Conservation (phyloP, 179 eudicot species). For the Corrigiola litoralis region DNA sequence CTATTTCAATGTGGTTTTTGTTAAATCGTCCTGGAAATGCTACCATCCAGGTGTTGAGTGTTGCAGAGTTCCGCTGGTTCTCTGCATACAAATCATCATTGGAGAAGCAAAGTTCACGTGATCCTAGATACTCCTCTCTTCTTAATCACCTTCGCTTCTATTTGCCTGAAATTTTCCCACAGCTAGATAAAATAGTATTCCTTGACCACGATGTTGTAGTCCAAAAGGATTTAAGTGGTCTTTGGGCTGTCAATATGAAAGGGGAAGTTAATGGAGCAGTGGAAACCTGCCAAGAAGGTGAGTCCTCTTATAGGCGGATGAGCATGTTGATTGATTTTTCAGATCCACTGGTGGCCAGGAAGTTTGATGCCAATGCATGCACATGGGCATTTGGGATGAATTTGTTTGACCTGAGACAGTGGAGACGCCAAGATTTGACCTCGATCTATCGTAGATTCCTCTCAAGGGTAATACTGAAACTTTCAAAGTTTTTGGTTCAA, state of each 20-base stretch:
- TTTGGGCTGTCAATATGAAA: constrained; percentile 65
- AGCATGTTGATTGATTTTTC: constrained; percentile 72
- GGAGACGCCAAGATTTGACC: constrained; percentile 78
- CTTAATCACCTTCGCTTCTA: constrained; percentile 91
- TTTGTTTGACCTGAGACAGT: constrained; percentile 69
- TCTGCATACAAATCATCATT: constrained; percentile 34
- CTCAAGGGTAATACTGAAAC: constrained; percentile 41
- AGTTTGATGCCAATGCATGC: constrained; percentile 59
- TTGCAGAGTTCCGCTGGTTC: constrained; percentile 54
- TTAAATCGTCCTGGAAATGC: constrained; percentile 75
- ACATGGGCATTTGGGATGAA: constrained; percentile 99
- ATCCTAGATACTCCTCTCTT: constrained; percentile 71
- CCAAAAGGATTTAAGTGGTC: constrained; percentile 65
- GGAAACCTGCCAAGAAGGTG: constrained; percentile 67
- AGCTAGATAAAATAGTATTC: constrained; percentile 66
- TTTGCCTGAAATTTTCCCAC: constrained; percentile 83
- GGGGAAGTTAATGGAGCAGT: constrained; percentile 97
- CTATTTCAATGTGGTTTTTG: constrained; percentile 93
- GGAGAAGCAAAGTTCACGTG: constrained; percentile 48
- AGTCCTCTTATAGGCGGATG: constrained; percentile 64
- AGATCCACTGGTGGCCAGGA: constrained; percentile 56
- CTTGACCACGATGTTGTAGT: constrained; percentile 98
- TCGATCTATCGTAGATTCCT: constrained; percentile 59
- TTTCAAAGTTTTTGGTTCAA: not conserved
- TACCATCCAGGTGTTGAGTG: constrained; percentile 62